Evolutionary conservation across 1,284 basidiomycete species (phyloP), one percentile per base, ranked within the genome.

Genomic region (Sanghuangporus sanghuang): DNA sequence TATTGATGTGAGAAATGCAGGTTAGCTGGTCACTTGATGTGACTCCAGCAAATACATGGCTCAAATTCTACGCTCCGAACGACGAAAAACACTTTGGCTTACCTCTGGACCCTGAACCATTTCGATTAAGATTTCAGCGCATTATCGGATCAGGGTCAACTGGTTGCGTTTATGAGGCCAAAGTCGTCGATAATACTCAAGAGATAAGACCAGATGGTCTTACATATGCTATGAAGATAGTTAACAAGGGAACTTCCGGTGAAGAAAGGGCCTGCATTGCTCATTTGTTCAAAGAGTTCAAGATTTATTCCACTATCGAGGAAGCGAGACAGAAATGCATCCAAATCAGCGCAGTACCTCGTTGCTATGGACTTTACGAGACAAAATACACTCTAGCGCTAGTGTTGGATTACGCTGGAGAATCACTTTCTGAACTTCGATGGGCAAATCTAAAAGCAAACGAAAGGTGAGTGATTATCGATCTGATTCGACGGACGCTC

Each of bases 281-380:
- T 27, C 55, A 36, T 42, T 39, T 57, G 35, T 35, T 38, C 16
- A 12, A 57, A 18, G 55, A 57, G 38, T 39, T 57, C 36, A 35
- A 35, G 14, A 39, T 57, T 9, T 57, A 57, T 57, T 35, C 21
- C 36, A 18, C 35, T 21, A 57, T 57, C 5, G 55, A 54, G 16
- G 27, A 38, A 42, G 7, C 40, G 40, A 42, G 40, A n/a, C 48
- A 18, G 48, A 18, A 11, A 50, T 6, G 23, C 48, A 50, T n/a
- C 14, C 48, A 11, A 18, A 50, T 50, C 14, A 50, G 4, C 11
- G 23, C 23, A 36, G 55, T 57, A 1, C 55, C 55, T 12, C 55
- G 36, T 12, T 57, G 55, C 36, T 57, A 57, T 57, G 55, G 55
- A 16, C 40, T 57, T 14, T 57, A 36, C 36, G 55, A 57, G 36